Percentiles rank a stretch among this genome's conserved stretches.
Evolutionary conservation across 352 stramenopile species (phyloP).

Genomic region (Salisapilia sapeloensis): DNA sequence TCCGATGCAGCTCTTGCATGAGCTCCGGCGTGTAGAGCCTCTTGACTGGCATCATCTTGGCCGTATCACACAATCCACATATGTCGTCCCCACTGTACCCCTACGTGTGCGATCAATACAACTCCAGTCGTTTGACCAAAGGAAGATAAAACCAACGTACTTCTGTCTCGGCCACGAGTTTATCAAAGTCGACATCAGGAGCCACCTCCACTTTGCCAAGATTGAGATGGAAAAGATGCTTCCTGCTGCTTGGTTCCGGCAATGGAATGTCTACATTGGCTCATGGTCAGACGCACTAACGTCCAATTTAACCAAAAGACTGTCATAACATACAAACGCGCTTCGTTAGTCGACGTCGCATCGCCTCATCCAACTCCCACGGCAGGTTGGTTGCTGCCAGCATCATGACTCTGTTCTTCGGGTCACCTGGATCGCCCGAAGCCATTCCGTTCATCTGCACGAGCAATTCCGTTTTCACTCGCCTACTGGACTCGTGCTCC

Average conservation of each 20-base stretch:
- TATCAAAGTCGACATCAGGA: slow-evolving; percentile 33
- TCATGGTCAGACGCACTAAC: too few relatives aligned
- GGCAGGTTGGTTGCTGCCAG: slow-evolving; percentile 85
- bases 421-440: slow-evolving; percentile 8
- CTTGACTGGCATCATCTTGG: slow-evolving; percentile 33
- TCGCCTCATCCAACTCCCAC: slow-evolving; percentile 86
- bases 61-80: slow-evolving; percentile 21
- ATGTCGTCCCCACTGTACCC: slow-evolving; percentile 27
- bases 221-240: slow-evolving; percentile 15
- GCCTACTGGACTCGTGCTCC: slow-evolving; percentile 74
- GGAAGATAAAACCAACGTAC: slow-evolving; percentile 4
- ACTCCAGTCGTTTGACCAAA: neutral
- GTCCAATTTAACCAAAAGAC: slow-evolving; percentile 39
- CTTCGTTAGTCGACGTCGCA: slow-evolving; percentile 85
- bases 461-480: slow-evolving; percentile 95
- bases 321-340: slow-evolving; percentile 37
- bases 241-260: neutral
- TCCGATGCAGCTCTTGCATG: slow-evolving; percentile 25
- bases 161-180: slow-evolving; percentile 39
- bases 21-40: slow-evolving; percentile 19
- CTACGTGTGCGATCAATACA: too few relatives aligned
- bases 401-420: slow-evolving; percentile 38
- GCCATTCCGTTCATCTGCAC: slow-evolving; percentile 91
- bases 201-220: slow-evolving; percentile 14
- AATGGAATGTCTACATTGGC: slow-evolving; percentile 14